phyloP scores from a whole-genome alignment of 2,329 filamentous ascomycete species.

The Arthrobotrys sinensis region DNA sequence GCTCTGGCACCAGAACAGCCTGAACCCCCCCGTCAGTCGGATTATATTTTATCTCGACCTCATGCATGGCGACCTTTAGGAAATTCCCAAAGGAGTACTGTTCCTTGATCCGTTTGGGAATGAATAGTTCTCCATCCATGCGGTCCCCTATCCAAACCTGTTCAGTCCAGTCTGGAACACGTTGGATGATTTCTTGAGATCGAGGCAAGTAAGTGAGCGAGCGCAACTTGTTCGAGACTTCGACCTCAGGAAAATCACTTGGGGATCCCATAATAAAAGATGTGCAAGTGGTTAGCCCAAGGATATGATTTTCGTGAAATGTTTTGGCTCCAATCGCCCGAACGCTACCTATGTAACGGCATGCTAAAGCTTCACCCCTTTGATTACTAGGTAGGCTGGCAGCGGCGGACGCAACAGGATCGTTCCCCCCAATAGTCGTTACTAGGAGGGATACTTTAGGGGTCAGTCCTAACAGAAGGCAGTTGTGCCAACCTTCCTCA shows the following conservation, averaged over 20 bases:
- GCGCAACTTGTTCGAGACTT: not conserved
- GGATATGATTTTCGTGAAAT: not conserved
- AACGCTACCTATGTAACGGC: conserved; percentile 15
- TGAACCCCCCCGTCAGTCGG: not conserved
- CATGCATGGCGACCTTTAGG: conserved; percentile 3
- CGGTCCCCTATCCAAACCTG: conserved; percentile 19
- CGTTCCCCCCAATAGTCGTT: conserved; percentile 6
- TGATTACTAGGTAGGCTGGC: not conserved
- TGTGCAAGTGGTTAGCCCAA: not conserved
- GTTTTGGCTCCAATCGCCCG: not conserved
- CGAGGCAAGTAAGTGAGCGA: not conserved
- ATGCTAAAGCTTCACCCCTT: not conserved
- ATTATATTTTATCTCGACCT: conserved; percentile 9
- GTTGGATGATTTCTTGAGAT: conserved; percentile 1
- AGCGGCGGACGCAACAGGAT: not conserved
- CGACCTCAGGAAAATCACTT: not conserved
- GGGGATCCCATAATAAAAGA: not conserved
- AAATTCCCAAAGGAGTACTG: not conserved
- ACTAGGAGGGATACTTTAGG: not conserved
- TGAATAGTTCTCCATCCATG: not conserved
- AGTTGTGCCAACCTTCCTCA: conserved; percentile 5
- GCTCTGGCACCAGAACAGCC: not conserved
- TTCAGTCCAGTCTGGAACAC: not conserved
- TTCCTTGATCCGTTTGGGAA: conserved; percentile 14
- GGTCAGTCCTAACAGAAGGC: not conserved